A percentile compares a stretch with the other conserved stretches of the same genome.
Conservation (phyloP, 208 protist species). For the Wallacemonas sp. region DNA sequence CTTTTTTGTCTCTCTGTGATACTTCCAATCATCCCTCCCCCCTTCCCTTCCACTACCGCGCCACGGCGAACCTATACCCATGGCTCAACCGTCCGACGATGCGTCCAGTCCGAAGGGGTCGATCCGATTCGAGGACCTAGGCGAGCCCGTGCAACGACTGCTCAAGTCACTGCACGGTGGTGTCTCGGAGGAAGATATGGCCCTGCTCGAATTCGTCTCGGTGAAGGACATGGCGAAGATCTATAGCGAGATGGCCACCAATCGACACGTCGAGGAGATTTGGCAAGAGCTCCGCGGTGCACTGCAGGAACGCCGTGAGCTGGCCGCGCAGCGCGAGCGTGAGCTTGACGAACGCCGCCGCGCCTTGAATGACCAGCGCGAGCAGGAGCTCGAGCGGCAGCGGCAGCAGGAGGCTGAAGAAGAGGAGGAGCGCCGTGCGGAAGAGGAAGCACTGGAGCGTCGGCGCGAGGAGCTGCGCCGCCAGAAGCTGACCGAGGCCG, state of each 20-base stretch:
- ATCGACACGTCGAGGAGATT: slow-evolving; percentile 69
- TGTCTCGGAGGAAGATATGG: slow-evolving; percentile 75
- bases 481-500: slow-evolving; percentile 26
- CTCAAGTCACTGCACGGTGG: slow-evolving; percentile 62
- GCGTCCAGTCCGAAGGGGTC: slow-evolving; percentile 14
- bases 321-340: slow-evolving; percentile 31
- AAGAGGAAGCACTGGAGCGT: slow-evolving; percentile 31
- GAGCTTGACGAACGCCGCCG: slow-evolving; percentile 41
- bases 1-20: not conserved
- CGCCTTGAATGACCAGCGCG: slow-evolving; percentile 30
- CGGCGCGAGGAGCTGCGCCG: slow-evolving; percentile 37
- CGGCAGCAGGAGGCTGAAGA: slow-evolving; percentile 38
- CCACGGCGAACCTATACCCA: not conserved
- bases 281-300: slow-evolving; percentile 64
- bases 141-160: slow-evolving; percentile 79
- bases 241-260: slow-evolving; percentile 68
- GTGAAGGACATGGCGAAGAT: slow-evolving; percentile 89
- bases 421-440: slow-evolving; percentile 28
- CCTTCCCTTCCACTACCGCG: no score
- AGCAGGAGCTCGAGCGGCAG: slow-evolving; percentile 30
- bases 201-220: slow-evolving; percentile 73
- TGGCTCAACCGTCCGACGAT: not conserved
- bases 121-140: slow-evolving; percentile 85
- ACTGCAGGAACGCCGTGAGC: slow-evolving; percentile 47
- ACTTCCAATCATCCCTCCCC: no score